Evolutionary conservation across 768 basidiomycete species (phyloP), one percentile per base, ranked within the genome.

Genomic region (Clitopilus passeckerianus): DNA sequence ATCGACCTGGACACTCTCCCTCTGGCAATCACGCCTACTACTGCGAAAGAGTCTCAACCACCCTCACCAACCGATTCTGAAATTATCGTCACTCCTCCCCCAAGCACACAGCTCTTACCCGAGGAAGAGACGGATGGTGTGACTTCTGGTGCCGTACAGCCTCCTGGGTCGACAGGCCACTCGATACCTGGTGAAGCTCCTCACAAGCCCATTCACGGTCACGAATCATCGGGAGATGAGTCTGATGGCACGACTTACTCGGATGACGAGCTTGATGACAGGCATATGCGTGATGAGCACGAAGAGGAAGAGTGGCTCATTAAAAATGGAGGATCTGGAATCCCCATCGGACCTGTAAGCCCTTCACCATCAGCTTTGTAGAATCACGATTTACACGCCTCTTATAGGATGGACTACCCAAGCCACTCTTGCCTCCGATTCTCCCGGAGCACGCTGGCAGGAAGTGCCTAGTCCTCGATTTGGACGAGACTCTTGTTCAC

Each of bases 401-500:
- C 53, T 57, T 15, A 30, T 60, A 95, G 92, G 91, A 98, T 66
- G 96, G 95, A 16, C 68, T 81, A 8, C 91, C 92, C 5, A 80
- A 84, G 58, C 97, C 96, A 2, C 77, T 99, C 12, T 73, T 99
- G 6, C 94, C 93, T 6, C 91, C 92, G 22, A 77, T 98, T 57
- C 76, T 84, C 3, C 85, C 87, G 6, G 84, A 90, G 22, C 91
- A 96, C 66, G 80, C 75, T 14, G 96, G 96, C n/a, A 79, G 94
- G 55, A 99, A 99, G 76, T 98, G 97, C 67, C 82, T 98, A 5
- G 96, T 98, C 27, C 83, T 99, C 27, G 97, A 99, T 75, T 80
- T 99, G 24, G 96, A 99, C 66, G 96, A 99, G 75, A 99, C 97
- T 0, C 80, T 99, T n/a, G 88, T 98, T 30, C 96, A 98, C 74